Evolutionary conservation across 2,329 filamentous ascomycete genomes (phyloP).

Genomic region (Phyllosticta citribraziliensis): DNA sequence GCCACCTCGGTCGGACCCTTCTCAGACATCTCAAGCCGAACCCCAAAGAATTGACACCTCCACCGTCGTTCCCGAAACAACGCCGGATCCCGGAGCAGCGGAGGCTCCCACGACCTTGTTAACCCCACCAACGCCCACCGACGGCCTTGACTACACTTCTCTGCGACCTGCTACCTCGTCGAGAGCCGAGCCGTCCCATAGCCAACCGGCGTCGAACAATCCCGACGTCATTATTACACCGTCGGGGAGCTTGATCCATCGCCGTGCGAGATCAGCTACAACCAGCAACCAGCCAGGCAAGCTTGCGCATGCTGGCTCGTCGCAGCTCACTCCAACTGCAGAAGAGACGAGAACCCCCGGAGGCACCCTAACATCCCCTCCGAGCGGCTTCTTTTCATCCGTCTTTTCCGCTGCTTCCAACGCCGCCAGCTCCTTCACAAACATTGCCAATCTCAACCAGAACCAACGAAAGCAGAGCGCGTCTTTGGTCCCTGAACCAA

Average conservation of each 20-base stretch:
- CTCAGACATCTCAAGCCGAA: constrained; percentile 16
- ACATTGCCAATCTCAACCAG: constrained; percentile 41
- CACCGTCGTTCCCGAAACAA: constrained; percentile 32
- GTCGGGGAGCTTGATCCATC: constrained; percentile 66
- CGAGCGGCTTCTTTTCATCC: constrained; percentile 76
- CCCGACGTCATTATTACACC: constrained; percentile 50
- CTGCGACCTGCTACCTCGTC: constrained; percentile 4
- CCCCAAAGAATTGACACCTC: constrained; percentile 19
- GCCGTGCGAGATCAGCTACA: constrained; percentile 49
- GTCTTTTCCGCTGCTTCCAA: constrained; percentile 90
- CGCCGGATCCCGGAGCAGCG: constrained; percentile 19
- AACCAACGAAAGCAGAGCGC: constrained; percentile 32
- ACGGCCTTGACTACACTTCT: constrained; percentile 18
- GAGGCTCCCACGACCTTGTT: constrained; percentile 47
- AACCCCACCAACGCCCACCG: constrained; percentile 54
- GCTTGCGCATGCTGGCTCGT: constrained; percentile 60
- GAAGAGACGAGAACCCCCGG: constrained; percentile 57
- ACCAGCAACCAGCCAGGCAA: constrained; percentile 63
- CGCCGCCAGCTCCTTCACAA: constrained; percentile 73
- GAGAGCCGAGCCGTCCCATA: constrained; percentile 10
- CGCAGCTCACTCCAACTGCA: constrained; percentile 63
- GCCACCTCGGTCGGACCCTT: constrained; percentile 9
- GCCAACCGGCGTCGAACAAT: constrained; percentile 21
- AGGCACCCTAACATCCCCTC: constrained; percentile 39
- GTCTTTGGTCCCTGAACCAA: constrained; percentile 15